A percentile compares a stretch with the other conserved stretches of the same genome.
Conservation (phyloP, 345 rosid genomes). For the Hibiscus mutabilis region DNA sequence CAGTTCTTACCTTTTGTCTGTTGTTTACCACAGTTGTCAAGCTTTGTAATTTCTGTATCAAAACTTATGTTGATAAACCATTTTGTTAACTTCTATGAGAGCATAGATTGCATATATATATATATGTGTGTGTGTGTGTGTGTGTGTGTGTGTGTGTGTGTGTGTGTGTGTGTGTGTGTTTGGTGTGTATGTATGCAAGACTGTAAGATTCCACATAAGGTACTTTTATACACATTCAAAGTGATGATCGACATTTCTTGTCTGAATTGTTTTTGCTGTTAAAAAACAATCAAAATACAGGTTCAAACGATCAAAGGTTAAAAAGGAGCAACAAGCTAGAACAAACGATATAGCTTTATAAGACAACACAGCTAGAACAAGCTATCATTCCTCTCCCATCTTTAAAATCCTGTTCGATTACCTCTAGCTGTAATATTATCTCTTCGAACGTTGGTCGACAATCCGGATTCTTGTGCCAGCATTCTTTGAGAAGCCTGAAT, state of each 20-base stretch:
- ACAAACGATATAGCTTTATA: conserved; percentile 22
- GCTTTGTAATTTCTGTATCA: no score
- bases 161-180: no score
- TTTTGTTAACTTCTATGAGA: background rate
- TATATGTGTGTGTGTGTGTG: no score
- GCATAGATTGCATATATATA: no score
- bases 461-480: conserved; percentile 65
- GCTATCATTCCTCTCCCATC: conserved; percentile 3
- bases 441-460: conserved; percentile 54
- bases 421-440: conserved; percentile 46
- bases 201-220: background rate
- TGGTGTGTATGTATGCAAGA: no score
- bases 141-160: no score
- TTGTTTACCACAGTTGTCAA: no score
- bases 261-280: background rate
- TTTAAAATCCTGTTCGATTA: conserved; percentile 26
- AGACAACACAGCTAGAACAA: conserved; percentile 26
- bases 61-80: background rate
- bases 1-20: no score
- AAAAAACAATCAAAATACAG: background rate
- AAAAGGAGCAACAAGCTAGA: background rate
- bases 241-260: background rate
- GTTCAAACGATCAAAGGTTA: background rate
- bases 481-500: conserved; percentile 49
- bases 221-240: background rate